phyloP scores from a whole-genome alignment of 1,284 basidiomycete species.

The Apiotrichum montevideense region DNA sequence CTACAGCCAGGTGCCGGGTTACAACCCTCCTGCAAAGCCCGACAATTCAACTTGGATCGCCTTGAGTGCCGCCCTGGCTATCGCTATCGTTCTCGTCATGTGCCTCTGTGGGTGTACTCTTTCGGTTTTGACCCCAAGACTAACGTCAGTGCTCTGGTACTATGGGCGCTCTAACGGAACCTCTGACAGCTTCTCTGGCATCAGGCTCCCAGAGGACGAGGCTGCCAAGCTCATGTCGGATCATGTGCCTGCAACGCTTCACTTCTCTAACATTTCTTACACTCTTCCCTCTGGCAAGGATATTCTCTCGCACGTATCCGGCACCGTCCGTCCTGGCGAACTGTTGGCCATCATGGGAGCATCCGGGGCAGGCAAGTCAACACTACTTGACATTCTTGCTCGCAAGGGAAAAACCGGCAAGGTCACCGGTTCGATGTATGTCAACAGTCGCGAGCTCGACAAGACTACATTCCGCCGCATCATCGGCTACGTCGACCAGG shows the following conservation, averaged over 20 bases:
- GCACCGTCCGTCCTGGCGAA: constrained; percentile 76
- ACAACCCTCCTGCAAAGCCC: constrained; percentile 69
- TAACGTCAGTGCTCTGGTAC: constrained; percentile 71
- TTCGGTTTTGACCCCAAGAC: background rate
- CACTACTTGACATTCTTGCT: constrained; percentile 90
- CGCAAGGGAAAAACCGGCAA: constrained; percentile 75
- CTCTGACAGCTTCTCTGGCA: constrained; percentile 60
- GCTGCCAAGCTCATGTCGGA: constrained; percentile 81
- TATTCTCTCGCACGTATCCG: constrained; percentile 74
- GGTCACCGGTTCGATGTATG: constrained; percentile 67
- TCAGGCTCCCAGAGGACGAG: constrained; percentile 73
- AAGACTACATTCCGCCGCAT: constrained; percentile 67
- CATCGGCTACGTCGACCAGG: constrained; percentile 93
- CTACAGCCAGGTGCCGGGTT: constrained; percentile 89
- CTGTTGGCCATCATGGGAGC: constrained; percentile 94
- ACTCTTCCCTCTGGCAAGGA: constrained; percentile 57
- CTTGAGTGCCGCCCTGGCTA: constrained; percentile 71
- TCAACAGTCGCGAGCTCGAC: constrained; percentile 76
- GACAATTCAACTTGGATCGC: constrained; percentile 77
- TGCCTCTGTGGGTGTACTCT: constrained; percentile 40
- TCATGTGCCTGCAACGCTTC: constrained; percentile 84
- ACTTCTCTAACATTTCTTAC: constrained; percentile 82
- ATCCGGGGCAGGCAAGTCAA: constrained; percentile 93
- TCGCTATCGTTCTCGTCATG: constrained; percentile 52
- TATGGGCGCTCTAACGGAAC: constrained; percentile 64